Percentiles rank a stretch among this genome's conserved stretches.
phyloP scores from a whole-genome alignment of 2,329 filamentous ascomycete genomes.

The Claviceps africana region DNA sequence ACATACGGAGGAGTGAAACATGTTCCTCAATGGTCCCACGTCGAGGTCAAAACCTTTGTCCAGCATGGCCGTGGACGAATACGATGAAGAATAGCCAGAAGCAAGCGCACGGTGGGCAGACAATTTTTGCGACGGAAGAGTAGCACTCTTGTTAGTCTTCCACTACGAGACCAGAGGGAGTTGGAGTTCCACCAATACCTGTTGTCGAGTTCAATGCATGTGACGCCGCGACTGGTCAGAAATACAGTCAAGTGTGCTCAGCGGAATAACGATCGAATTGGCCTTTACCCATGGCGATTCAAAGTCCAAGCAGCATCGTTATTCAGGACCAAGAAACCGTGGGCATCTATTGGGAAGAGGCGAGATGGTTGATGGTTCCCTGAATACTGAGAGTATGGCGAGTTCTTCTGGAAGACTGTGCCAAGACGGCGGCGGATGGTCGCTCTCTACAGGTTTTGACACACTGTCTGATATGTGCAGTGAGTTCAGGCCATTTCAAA shows the following conservation, averaged over 20 bases:
- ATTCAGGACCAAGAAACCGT: no score
- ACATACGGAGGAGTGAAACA: not conserved
- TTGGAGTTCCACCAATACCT: not conserved
- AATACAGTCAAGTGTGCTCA: not conserved
- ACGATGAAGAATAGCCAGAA: not conserved
- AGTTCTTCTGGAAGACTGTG: constrained; percentile 1
- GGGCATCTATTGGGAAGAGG: constrained; percentile 10
- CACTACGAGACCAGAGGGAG: not conserved
- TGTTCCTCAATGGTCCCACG: not conserved
- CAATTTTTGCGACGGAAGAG: not conserved
- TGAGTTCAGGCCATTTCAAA: no score
- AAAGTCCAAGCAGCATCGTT: constrained; percentile 21
- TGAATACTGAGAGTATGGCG: constrained; percentile 3
- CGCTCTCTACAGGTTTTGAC: no score
- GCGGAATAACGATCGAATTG: constrained; percentile 9
- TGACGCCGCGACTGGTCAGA: not conserved
- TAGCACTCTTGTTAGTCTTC: not conserved
- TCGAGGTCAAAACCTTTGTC: not conserved
- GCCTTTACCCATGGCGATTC: constrained; percentile 34
- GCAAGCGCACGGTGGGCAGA: no score
- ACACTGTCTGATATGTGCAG: no score
- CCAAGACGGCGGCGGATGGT: no score
- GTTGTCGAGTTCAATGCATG: not conserved
- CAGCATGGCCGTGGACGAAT: not conserved
- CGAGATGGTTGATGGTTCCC: constrained; percentile 3